Evolutionary conservation across 352 stramenopile genomes (phyloP), one percentile per base, ranked within the genome.

Genomic region (Phytophthora ramorum): DNA sequence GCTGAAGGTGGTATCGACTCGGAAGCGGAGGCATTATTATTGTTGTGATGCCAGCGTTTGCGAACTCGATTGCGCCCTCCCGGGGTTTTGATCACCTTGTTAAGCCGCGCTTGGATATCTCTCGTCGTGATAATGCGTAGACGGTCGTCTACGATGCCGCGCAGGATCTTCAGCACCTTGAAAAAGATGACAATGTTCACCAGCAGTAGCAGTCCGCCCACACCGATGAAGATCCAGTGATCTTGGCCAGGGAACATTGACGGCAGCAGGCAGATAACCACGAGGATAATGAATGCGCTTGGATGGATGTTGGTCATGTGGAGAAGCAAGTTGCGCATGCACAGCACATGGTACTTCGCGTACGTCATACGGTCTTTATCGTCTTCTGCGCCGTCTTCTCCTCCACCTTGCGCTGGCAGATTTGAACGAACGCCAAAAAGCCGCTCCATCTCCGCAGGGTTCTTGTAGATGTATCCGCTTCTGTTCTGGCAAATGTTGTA

Each of bases 401-500:
- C 28, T 28, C 30, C 41, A 22, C 65, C 26, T 62, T 59, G 13
- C 3, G 19, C 52, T 19, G 54, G 50, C 13, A 48, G 16, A 7
- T 66, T 20, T 37, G 74, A 46, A 4, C 62, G 61, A 16, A 92
- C 75, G 8, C 75, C 80, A 70, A 96, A 96, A 17, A 96, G 75
- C 14, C 88, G 72, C 54, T 92, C 70, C 88, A 96, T 95, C 58
- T 95, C 88, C 2, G 58, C 22, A 3, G 88, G 86, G 58, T 96
- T 96, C 71, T 96, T 96, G 83, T 96, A 96, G 44, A 96, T 87
- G 55, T 96, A 96, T 10, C 86, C 85, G 3, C 83, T 93, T 2
- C 88, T 80, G 55, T 96, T 77, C 66, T 96, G 85, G 58, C 88
- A 96, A 58, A 96, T 91, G 52, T 96, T 96, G 78, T 93, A 95